A percentile compares a stretch with the other conserved stretches of the same genome.
phyloP scores from a whole-genome alignment of 2,329 filamentous ascomycete species.

The Colletotrichum orchidophilum region DNA sequence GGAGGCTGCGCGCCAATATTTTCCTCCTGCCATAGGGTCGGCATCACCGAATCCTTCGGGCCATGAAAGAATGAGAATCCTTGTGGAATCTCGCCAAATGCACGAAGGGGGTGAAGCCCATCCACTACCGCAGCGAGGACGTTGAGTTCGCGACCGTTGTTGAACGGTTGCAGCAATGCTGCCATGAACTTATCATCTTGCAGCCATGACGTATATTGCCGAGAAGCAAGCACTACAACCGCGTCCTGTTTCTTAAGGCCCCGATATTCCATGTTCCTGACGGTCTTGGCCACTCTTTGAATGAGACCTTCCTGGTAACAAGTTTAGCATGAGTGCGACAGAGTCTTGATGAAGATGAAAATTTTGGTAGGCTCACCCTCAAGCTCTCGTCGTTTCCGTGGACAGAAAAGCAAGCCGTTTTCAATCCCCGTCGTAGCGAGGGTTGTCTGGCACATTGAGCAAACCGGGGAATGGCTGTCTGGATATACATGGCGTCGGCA shows the following conservation, averaged over 20 bases:
- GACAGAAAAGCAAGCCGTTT: constrained; percentile 13
- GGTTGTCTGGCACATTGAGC: background rate
- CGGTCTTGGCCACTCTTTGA: background rate
- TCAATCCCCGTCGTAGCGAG: constrained; percentile 4
- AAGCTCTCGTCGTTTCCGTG: constrained; percentile 10
- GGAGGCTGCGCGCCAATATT: background rate
- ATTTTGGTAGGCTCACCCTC: background rate
- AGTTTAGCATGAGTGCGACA: background rate
- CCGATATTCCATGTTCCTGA: background rate
- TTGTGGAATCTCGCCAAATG: constrained; percentile 42
- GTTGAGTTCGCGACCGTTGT: constrained; percentile 45
- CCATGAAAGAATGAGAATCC: constrained; percentile 65
- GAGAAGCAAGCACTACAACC: constrained; percentile 61
- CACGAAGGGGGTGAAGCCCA: constrained; percentile 53
- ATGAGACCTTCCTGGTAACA: constrained; percentile 4
- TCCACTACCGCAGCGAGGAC: constrained; percentile 67
- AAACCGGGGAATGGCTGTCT: background rate
- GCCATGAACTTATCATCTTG: constrained; percentile 54
- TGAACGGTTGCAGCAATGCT: constrained; percentile 33
- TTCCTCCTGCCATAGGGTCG: constrained; percentile 51
- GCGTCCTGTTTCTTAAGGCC: constrained; percentile 43
- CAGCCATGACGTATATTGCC: constrained; percentile 57
- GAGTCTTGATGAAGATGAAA: background rate
- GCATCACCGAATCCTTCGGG: constrained; percentile 50
- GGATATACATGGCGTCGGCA: constrained; percentile 17